phyloP scores from a whole-genome alignment of 1,284 basidiomycete species.

The Rhodotorula sp. region DNA sequence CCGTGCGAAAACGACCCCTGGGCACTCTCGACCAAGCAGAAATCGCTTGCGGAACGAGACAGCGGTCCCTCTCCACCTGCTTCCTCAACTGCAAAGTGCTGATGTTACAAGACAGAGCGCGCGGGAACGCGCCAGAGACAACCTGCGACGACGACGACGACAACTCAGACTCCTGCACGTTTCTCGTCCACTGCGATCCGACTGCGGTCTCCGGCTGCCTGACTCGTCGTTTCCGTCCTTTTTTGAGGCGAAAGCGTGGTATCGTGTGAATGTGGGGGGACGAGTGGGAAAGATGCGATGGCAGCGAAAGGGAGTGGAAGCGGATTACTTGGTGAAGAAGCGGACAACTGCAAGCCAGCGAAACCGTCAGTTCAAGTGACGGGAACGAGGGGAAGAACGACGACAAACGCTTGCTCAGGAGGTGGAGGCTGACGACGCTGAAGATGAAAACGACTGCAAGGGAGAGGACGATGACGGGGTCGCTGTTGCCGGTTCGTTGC shows the following conservation, averaged over 20 bases:
- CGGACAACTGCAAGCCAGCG: conserved; percentile 19
- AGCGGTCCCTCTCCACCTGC: no score
- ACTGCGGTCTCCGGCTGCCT: no score
- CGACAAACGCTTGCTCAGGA: conserved; percentile 69
- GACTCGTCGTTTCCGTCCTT: not conserved
- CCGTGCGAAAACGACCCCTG: no score
- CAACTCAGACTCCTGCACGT: no score
- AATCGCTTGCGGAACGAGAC: no score
- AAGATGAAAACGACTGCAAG: conserved; percentile 97
- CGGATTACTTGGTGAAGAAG: conserved; percentile 31
- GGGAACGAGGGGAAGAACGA: not conserved
- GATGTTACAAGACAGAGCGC: no score
- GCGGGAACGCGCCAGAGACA: no score
- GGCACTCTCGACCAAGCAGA: no score
- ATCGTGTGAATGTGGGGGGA: not conserved
- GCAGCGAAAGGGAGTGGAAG: no score
- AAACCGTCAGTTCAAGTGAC: not conserved
- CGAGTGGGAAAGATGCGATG: not conserved
- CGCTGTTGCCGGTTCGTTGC: conserved; percentile 57
- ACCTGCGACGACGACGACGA: no score
- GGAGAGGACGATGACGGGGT: conserved; percentile 96
- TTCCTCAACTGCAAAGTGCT: no score
- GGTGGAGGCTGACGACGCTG: conserved; percentile 98
- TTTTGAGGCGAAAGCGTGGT: not conserved
- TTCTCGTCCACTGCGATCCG: no score